Evolutionary conservation across 305 asterid species (phyloP).

Genomic region (Fraxinus dipetala): DNA sequence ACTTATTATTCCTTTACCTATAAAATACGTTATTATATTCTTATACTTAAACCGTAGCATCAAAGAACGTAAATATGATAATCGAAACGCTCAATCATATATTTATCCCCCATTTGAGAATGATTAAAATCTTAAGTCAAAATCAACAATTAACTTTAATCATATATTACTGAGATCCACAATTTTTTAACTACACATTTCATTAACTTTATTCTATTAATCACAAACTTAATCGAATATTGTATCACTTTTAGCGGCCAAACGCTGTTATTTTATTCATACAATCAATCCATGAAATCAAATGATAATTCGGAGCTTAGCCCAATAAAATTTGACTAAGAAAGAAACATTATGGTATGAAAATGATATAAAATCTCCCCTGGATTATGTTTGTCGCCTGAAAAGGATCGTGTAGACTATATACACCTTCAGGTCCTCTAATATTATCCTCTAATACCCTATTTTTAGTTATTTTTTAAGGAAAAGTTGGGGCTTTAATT

Average conservation of each 20-base stretch:
- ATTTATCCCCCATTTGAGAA: too few species aligned
- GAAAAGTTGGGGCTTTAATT: not conserved
- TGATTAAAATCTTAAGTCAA: not conserved
- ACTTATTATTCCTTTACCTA: too few species aligned
- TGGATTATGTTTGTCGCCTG: constrained; percentile 43
- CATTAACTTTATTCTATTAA: not conserved
- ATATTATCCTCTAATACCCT: not conserved
- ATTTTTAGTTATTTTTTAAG: not conserved
- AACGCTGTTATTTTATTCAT: not conserved
- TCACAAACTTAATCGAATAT: not conserved
- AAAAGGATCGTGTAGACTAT: constrained; percentile 33
- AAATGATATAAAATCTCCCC: constrained; percentile 50
- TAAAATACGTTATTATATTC: not conserved
- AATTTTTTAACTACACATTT: too few species aligned
- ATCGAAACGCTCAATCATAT: too few species aligned
- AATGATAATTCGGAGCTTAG: constrained; percentile 17
- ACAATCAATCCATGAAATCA: constrained; percentile 5
- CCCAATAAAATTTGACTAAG: constrained; percentile 28
- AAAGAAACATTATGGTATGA: constrained; percentile 28
- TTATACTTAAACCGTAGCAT: constrained; percentile 1
- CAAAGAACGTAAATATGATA: not conserved
- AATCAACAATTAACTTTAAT: not conserved
- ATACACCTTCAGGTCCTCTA: constrained; percentile 25
- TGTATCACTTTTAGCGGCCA: not conserved
- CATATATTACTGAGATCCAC: too few species aligned